A percentile compares a stretch with the other conserved stretches of the same genome.
phyloP scores from a whole-genome alignment of 495 filamentous ascomycete species.

The Penicillium maclennaniae region DNA sequence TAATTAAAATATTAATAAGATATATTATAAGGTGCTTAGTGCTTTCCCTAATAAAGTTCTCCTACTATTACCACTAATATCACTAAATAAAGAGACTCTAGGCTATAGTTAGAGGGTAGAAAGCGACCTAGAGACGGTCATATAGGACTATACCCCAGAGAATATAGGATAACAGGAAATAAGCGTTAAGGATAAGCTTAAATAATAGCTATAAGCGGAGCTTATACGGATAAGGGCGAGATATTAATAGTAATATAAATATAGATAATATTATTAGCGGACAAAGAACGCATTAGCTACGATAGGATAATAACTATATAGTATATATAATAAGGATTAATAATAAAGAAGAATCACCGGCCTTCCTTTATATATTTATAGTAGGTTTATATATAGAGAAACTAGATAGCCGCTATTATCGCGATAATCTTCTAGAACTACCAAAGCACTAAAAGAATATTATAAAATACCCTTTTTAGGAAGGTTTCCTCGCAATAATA shows the following conservation, averaged over 20 bases:
- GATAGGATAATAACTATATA: background rate
- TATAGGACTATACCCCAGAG: no score
- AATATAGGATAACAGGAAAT: no score
- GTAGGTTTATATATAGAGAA: background rate
- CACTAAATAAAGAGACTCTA: background rate
- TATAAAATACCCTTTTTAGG: background rate
- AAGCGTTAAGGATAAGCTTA: no score
- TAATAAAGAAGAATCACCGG: background rate
- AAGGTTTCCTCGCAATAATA: background rate
- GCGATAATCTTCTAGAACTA: background rate
- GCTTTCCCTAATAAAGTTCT: background rate
- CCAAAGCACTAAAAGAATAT: background rate
- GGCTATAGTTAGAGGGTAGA: background rate
- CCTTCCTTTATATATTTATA: background rate
- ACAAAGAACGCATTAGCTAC: background rate
- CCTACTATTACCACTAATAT: no score
- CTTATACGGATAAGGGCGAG: no score
- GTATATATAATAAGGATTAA: background rate
- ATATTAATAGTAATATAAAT: no score
- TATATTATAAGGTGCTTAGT: background rate
- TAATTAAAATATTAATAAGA: no score
- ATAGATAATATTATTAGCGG: background rate
- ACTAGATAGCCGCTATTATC: background rate
- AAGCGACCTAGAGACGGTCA: background rate
- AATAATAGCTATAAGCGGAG: no score